Evolutionary conservation across 768 basidiomycete genomes (phyloP).

Genomic region (Kwoniella botswanensis): DNA sequence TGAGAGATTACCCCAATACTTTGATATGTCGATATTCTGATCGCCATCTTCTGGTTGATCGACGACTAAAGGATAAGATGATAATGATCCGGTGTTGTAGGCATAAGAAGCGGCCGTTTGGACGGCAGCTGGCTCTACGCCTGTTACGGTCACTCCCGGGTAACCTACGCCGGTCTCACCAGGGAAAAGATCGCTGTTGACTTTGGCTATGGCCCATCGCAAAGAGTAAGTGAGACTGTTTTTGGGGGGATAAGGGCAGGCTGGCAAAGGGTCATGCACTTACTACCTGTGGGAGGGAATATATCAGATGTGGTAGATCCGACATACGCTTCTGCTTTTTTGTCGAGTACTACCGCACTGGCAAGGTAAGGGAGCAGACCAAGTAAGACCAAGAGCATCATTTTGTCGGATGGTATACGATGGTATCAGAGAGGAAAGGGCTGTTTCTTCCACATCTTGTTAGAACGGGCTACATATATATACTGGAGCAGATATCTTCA

Average conservation of each 20-base stretch:
- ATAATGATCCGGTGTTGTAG: conserved; percentile 18
- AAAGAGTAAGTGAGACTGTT: neutral
- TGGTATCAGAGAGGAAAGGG: too few relatives aligned
- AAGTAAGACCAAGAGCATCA: conserved; percentile 20
- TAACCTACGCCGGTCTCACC: conserved; percentile 46
- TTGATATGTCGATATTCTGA: conserved; percentile 37
- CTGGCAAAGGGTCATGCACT: conserved; percentile 16
- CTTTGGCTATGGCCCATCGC: conserved; percentile 22
- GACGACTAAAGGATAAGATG: conserved; percentile 47
- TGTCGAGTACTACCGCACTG: conserved; percentile 32
- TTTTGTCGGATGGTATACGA: neutral
- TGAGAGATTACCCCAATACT: conserved; percentile 56
- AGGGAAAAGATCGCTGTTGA: conserved; percentile 47
- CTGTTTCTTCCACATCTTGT: too few relatives aligned
- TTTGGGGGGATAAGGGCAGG: neutral
- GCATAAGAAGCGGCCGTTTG: conserved; percentile 49
- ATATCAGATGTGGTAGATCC: conserved; percentile 45
- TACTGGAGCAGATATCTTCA: too few relatives aligned
- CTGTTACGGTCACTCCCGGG: conserved; percentile 46
- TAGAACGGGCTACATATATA: too few relatives aligned
- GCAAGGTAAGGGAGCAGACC: conserved; percentile 36
- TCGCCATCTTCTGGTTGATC: conserved; percentile 18
- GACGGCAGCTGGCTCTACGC: conserved; percentile 52
- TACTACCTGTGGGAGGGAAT: conserved; percentile 47
- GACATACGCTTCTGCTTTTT: conserved; percentile 28